Base-by-base conservation (phyloP, 306 rosid genomes). In the Macrotyloma uniflorum region DNA sequence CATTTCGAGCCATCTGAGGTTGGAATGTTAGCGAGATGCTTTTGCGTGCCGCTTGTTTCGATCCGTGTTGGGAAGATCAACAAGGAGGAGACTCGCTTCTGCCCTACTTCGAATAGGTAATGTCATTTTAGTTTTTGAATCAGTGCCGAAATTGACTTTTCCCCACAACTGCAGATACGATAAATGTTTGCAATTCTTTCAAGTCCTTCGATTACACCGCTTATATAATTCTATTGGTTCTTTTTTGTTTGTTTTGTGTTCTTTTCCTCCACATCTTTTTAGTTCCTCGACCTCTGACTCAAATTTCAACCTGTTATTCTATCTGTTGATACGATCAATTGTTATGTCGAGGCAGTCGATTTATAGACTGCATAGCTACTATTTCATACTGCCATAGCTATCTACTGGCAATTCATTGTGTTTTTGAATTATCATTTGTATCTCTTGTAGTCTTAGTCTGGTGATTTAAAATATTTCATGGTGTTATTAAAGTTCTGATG, bases 1-100 rank as follows among this genome's bases (percentile, higher is more conserved):
- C 97, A 96, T 93, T 96, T 96, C 28, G 98, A 93, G 89, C 98
- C 94, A 8, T 97, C 86, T 0, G 99, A 96, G 80, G 98, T 96
- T 76, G 98, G 96, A 14, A 90, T 96, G 90, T 79, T 96, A 33
- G 99, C 98, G 4, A 93, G 99, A 85, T 96, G 99, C 90, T 96
- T 96, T 78, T 96, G 97, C 71, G 87, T 93, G 67, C 99, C 99
- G 10, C 98, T 96, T 62, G 99, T 96, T 64, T 91, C 99, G 2
- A 76, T 96, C 12, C 98, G 99, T 15, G 98, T 91, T 40, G 99
- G 99, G 32, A 90, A 83, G 86, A 86, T 96, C 64, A 82, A 74
- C 82, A 87, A 85, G 93, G 94, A 87, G 74, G 97, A 93, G 80
- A 78, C 72, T 57, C 88, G 88, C 6, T 65, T 93, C 45, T 90